phyloP scores from a whole-genome alignment of 345 rosid species.

The Hibiscus mutabilis region DNA sequence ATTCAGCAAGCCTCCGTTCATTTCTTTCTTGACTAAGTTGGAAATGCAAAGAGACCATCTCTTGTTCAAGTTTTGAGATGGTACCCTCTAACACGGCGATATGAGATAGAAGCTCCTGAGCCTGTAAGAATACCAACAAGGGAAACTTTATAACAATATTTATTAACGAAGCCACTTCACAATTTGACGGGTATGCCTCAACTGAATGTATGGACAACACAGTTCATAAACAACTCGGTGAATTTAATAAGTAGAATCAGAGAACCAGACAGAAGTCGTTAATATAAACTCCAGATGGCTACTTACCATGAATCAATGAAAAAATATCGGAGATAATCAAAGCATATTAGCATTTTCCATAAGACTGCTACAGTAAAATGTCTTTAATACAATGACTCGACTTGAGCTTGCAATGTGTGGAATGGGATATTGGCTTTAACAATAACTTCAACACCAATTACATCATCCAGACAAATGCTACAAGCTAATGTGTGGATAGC shows the following conservation, averaged over 20 bases:
- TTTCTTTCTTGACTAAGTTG: slow-evolving; percentile 92
- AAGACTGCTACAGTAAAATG: neutral
- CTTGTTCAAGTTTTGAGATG: slow-evolving; percentile 68
- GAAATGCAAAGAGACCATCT: slow-evolving; percentile 76
- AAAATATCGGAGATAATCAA: neutral
- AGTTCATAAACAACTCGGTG: neutral
- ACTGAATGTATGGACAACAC: neutral
- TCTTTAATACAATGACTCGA: neutral
- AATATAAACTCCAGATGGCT: neutral
- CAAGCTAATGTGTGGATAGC: neutral
- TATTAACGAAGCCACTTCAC: neutral
- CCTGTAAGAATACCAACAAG: slow-evolving; percentile 28
- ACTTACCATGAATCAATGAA: neutral
- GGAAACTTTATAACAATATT: slow-evolving; percentile 12
- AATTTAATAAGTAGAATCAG: neutral
- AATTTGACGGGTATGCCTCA: neutral
- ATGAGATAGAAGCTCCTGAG: slow-evolving; percentile 66
- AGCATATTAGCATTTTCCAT: neutral
- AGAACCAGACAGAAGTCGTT: neutral
- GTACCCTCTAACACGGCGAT: slow-evolving; percentile 59
- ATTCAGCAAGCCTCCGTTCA: slow-evolving; percentile 78
- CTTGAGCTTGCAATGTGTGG: neutral
- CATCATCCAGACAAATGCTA: neutral
- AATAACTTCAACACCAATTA: neutral
- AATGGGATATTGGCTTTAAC: neutral